These are phyloP conservation scores for Phylloporus sp. DNA, from an alignment of 768 basidiomycete species.

Conservation along the genomic window DNA sequence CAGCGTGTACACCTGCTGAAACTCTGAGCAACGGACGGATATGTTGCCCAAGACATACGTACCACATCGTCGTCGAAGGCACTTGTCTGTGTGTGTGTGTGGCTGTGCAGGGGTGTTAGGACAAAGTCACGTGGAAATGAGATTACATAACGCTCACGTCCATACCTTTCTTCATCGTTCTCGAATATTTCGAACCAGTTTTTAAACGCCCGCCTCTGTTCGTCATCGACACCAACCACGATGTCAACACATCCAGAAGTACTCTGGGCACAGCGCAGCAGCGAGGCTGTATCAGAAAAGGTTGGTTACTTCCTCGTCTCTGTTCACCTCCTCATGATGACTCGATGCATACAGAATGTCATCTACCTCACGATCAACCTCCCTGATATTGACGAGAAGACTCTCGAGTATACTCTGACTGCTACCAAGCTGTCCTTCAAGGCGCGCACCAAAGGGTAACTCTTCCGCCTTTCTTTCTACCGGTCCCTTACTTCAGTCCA, in stretches of 20 bases:
- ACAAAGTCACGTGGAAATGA: slow-evolving; percentile 18
- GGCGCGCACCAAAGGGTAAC: slow-evolving; percentile 63
- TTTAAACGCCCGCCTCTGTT: slow-evolving; percentile 2
- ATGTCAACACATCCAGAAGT: slow-evolving; percentile 76
- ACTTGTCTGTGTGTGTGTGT: background rate
- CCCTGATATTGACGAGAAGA: slow-evolving; percentile 58
- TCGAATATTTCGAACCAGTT: slow-evolving; percentile 26
- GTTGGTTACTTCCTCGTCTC: slow-evolving; percentile 36
- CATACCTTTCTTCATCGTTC: slow-evolving; percentile 33
- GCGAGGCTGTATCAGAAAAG: slow-evolving; percentile 57
- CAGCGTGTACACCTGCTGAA: slow-evolving; percentile 76
- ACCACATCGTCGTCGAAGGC: slow-evolving; percentile 50
- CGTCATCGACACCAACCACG: slow-evolving; percentile 11
- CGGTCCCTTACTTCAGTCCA: slow-evolving; percentile 9
- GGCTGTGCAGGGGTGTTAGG: background rate
- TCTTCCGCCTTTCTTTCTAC: background rate
- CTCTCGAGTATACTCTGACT: slow-evolving; percentile 60
- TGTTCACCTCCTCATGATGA: slow-evolving; percentile 1
- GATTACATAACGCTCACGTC: slow-evolving; percentile 11
- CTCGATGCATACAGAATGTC: slow-evolving; percentile 57
- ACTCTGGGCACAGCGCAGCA: slow-evolving; percentile 94
- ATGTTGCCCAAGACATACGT: slow-evolving; percentile 24
- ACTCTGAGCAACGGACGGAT: background rate
- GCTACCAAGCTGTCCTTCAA: slow-evolving; percentile 58
- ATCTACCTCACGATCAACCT: slow-evolving; percentile 83